phyloP scores from a whole-genome alignment of 805 yeast species.

The Wickerhamiella kurtzmanii region DNA sequence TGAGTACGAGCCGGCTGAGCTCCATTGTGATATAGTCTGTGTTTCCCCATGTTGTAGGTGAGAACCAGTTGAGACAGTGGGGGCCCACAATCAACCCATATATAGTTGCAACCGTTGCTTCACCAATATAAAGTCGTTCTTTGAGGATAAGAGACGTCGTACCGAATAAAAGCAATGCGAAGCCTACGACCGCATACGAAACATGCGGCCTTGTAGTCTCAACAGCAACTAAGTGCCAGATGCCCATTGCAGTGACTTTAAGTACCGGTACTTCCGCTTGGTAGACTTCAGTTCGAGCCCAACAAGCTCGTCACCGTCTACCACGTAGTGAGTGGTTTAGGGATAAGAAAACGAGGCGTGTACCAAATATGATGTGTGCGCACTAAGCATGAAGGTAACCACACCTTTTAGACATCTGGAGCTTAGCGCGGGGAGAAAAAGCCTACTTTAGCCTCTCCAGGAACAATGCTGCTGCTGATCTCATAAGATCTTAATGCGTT shows the following conservation, averaged over 20 bases:
- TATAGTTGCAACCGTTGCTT: slow-evolving; percentile 76
- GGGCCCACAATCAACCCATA: slow-evolving; percentile 86
- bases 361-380: neutral
- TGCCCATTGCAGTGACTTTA: slow-evolving; percentile 4
- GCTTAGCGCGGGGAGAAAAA: neutral
- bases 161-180: slow-evolving; percentile 68
- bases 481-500: neutral
- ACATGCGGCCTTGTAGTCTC: slow-evolving; percentile 56
- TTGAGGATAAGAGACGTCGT: slow-evolving; percentile 69
- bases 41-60: slow-evolving; percentile 77
- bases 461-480: neutral
- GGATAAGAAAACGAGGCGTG: neutral
- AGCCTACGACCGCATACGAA: slow-evolving; percentile 79
- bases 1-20: slow-evolving; percentile 64
- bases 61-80: slow-evolving; percentile 68
- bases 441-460: neutral
- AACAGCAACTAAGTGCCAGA: slow-evolving; percentile 17
- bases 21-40: slow-evolving; percentile 72
- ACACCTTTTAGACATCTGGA: neutral
- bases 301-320: neutral
- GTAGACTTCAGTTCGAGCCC: neutral
- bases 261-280: neutral
- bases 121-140: slow-evolving; percentile 76
- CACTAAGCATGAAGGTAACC: neutral
- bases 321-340: neutral